These are phyloP conservation scores for Wickerhamomyces xylosicus DNA, from an alignment of 805 yeast genomes.

Conservation along the genomic window DNA sequence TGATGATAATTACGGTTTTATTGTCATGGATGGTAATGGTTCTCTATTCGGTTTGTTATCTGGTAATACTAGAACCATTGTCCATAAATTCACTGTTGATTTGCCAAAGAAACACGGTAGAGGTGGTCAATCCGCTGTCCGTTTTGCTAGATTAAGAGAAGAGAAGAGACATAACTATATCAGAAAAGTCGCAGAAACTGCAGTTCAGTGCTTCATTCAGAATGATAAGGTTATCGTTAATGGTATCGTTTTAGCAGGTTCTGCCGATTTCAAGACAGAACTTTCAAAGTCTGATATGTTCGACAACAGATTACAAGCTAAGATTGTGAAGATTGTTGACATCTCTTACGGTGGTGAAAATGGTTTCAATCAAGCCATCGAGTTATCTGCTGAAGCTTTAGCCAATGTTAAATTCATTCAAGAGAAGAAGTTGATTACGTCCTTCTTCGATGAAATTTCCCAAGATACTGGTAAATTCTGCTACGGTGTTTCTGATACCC, in stretches of 20 bases:
- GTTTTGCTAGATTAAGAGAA: slow-evolving; percentile 98
- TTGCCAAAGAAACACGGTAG: slow-evolving; percentile 99
- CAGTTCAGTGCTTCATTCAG: slow-evolving; percentile 95
- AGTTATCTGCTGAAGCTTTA: slow-evolving; percentile 91
- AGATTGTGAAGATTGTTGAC: slow-evolving; percentile 88
- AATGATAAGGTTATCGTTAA: slow-evolving; percentile 88
- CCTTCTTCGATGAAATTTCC: slow-evolving; percentile 93
- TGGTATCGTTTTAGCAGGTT: slow-evolving; percentile 95
- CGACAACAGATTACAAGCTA: slow-evolving; percentile 79
- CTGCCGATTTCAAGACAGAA: slow-evolving; percentile 97
- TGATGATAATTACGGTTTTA: slow-evolving; percentile 95
- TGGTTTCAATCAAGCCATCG: slow-evolving; percentile 99
- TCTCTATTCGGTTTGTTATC: slow-evolving; percentile 90
- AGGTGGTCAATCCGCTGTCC: slow-evolving; percentile 99
- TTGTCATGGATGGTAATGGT: slow-evolving; percentile 99
- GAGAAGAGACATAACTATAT: slow-evolving; percentile 98
- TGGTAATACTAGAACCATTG: slow-evolving; percentile 93
- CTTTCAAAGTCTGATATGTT: slow-evolving; percentile 87
- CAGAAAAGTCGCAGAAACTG: slow-evolving; percentile 95
- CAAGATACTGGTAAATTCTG: slow-evolving; percentile 97
- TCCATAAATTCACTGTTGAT: slow-evolving; percentile 95
- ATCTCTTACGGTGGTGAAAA: slow-evolving; percentile 99
- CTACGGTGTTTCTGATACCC: slow-evolving; percentile 93
- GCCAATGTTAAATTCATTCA: slow-evolving; percentile 96
- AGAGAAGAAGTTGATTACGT: slow-evolving; percentile 89